These are phyloP conservation scores for Miscanthus lutarioriparius DNA, from an alignment of 176 grass and related monocot genomes.

Conservation along the genomic window DNA sequence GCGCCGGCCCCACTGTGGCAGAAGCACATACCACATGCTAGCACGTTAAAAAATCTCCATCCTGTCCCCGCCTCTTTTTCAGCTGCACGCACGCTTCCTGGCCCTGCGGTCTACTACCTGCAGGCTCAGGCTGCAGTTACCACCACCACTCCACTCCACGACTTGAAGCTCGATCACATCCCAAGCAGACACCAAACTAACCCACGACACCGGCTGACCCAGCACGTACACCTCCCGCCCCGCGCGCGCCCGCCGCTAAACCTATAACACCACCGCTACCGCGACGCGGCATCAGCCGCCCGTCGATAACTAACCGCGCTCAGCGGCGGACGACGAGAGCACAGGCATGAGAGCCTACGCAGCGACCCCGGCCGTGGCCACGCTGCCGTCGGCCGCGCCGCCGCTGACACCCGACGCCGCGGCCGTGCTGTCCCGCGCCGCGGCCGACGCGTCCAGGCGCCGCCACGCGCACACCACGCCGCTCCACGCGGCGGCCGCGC, in stretches of 20 bases:
- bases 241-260: not conserved
- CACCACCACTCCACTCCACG: not conserved
- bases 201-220: not conserved
- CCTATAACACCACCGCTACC: constrained; percentile 40
- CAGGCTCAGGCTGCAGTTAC: not conserved
- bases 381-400: constrained; percentile 49
- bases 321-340: not conserved
- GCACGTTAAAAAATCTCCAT: constrained; percentile 37
- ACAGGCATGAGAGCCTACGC: constrained; percentile 54
- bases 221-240: not conserved
- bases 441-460: constrained; percentile 61
- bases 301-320: not conserved
- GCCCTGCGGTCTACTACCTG: not conserved
- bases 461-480: constrained; percentile 75
- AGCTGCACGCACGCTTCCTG: constrained; percentile 33
- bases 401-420: constrained; percentile 67
- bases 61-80: constrained; percentile 29
- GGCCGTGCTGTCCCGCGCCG: constrained; percentile 53
- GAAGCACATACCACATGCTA: constrained; percentile 38
- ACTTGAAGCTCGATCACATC: constrained; percentile 11
- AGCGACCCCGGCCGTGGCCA: constrained; percentile 29
- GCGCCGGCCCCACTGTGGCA: constrained; percentile 12
- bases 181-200: constrained; percentile 5
- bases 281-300: not conserved
- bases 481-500: constrained; percentile 68